Evolutionary conservation across 2,329 filamentous ascomycete species (phyloP).

Genomic region (Phyllosticta ampelicida): DNA sequence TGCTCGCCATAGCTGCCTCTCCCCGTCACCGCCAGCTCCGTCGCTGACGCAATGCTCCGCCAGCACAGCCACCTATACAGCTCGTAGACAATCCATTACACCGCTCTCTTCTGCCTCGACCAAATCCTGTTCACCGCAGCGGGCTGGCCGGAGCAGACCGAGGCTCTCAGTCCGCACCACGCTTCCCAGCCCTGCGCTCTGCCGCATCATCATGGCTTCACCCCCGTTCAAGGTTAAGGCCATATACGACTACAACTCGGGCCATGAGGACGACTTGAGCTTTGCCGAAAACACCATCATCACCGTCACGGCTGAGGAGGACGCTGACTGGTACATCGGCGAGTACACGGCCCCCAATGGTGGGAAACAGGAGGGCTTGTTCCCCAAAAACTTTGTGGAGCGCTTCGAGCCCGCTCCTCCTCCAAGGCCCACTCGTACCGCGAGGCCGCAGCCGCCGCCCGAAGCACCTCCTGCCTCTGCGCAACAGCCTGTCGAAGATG

Average conservation of each 20-base stretch:
- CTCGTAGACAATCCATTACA: not conserved
- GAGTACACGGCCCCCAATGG: constrained; percentile 73
- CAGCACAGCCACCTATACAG: constrained; percentile 5
- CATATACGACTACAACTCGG: constrained; percentile 85
- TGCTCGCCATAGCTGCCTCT: not conserved
- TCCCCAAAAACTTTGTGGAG: constrained; percentile 95
- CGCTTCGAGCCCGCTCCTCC: constrained; percentile 86
- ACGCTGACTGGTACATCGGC: constrained; percentile 86
- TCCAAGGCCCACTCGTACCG: constrained; percentile 65
- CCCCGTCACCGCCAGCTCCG: not conserved
- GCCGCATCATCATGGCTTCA: constrained; percentile 6
- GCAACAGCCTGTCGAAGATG: not conserved
- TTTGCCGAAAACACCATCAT: constrained; percentile 83
- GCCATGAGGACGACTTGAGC: constrained; percentile 87
- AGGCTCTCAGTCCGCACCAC: not conserved
- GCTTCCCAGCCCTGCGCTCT: constrained; percentile 1
- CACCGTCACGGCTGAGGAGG: constrained; percentile 84
- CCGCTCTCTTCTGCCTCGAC: not conserved
- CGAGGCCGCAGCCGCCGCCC: constrained; percentile 37
- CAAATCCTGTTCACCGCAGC: not conserved
- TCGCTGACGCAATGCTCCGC: constrained; percentile 12
- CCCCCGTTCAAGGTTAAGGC: constrained; percentile 79
- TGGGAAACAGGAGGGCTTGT: constrained; percentile 70
- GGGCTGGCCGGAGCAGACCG: not conserved
- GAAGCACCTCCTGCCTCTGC: constrained; percentile 21